Percentiles rank a stretch among this genome's conserved stretches.
Conservation (phyloP, 73 alveolate species). For the Paraurostyla sp. region DNA sequence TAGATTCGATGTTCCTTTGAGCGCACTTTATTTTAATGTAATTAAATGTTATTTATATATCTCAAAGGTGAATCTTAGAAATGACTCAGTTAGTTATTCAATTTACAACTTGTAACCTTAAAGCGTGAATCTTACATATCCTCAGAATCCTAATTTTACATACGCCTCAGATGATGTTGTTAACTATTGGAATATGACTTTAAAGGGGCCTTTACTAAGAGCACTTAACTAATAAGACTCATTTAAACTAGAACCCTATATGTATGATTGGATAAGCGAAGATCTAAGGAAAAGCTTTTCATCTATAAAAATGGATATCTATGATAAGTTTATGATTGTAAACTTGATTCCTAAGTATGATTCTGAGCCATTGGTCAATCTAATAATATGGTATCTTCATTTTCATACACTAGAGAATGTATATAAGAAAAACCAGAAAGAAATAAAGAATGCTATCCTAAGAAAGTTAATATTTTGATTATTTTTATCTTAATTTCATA, state of each 20-base stretch:
- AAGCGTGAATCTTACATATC: not conserved
- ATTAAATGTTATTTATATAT: not conserved
- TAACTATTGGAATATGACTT: not conserved
- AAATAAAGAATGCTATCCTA: no score
- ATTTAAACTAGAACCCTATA: not conserved
- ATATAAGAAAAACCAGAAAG: not conserved
- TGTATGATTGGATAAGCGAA: constrained; percentile 30
- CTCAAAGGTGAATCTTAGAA: not conserved
- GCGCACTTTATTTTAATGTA: not conserved
- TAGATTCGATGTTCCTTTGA: not conserved
- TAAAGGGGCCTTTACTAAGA: not conserved
- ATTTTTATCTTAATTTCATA: no score
- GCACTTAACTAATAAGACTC: not conserved
- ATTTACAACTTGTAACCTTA: constrained; percentile 6
- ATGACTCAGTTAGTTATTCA: not conserved
- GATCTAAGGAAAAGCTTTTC: not conserved
- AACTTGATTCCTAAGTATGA: not conserved
- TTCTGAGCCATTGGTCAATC: not conserved
- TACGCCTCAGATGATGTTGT: not conserved
- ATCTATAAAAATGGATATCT: constrained; percentile 12
- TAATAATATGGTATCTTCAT: not conserved
- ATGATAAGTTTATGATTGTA: not conserved
- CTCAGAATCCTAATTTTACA: not conserved
- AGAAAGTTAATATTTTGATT: no score
- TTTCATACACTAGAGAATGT: not conserved